Evolutionary conservation across 805 yeast genomes (phyloP).

Genomic region (Yamadazyma paraphyllophila): DNA sequence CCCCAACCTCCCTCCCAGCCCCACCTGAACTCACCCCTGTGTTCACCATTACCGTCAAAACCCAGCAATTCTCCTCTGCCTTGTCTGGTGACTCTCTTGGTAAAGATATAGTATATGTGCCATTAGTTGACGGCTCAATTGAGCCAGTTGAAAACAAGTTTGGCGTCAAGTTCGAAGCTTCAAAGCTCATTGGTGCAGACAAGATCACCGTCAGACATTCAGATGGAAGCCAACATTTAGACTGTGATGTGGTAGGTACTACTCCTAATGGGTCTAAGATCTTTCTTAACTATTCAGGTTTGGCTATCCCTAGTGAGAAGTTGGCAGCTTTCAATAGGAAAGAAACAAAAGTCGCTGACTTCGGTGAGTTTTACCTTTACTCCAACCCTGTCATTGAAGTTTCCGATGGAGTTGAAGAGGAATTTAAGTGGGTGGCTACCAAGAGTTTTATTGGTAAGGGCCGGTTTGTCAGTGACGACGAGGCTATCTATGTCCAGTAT

Average conservation of each 20-base stretch:
- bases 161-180: slow-evolving; percentile 31
- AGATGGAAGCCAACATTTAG: slow-evolving; percentile 33
- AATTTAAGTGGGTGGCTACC: slow-evolving; percentile 49
- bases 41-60: slow-evolving; percentile 27
- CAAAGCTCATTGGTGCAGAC: slow-evolving; percentile 43
- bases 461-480: slow-evolving; percentile 49
- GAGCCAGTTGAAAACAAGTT: slow-evolving; percentile 28
- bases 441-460: slow-evolving; percentile 59
- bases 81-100: slow-evolving; percentile 17
- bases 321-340: slow-evolving; percentile 33
- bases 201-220: slow-evolving; percentile 33
- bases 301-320: slow-evolving; percentile 35
- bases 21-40: slow-evolving; percentile 26
- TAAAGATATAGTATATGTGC: slow-evolving; percentile 21
- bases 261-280: slow-evolving; percentile 44
- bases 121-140: slow-evolving; percentile 27
- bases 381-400: slow-evolving; percentile 45
- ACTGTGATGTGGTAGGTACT: slow-evolving; percentile 49
- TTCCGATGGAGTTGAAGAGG: slow-evolving; percentile 41
- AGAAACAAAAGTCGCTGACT: slow-evolving; percentile 26
- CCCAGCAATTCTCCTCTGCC: slow-evolving; percentile 17
- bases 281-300: slow-evolving; percentile 48
- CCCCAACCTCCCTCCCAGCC: slow-evolving; percentile 2
- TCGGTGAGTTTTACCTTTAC: slow-evolving; percentile 50
- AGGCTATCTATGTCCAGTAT: slow-evolving; percentile 57